Evolutionary conservation across 2,329 filamentous ascomycete genomes (phyloP).

Genomic region (Tolypocladium cylindrosporum): DNA sequence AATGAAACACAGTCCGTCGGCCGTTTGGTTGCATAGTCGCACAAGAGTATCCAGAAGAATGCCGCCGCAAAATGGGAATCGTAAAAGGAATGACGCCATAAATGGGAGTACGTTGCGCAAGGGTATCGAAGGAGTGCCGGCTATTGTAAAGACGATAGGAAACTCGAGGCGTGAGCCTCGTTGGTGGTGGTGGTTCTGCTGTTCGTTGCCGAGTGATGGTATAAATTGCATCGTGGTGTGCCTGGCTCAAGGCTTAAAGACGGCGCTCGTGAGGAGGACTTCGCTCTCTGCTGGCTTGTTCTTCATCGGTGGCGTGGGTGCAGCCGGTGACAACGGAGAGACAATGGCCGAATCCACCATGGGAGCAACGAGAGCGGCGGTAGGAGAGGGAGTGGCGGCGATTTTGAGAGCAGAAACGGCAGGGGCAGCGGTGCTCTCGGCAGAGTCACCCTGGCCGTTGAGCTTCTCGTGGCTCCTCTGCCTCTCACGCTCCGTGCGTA

Average conservation of each 20-base stretch:
- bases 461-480: conserved; percentile 42
- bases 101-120: neutral
- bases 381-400: conserved; percentile 6
- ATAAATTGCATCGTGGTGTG: neutral
- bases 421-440: neutral
- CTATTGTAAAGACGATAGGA: neutral
- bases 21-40: neutral
- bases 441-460: conserved; percentile 19
- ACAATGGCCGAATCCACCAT: neutral
- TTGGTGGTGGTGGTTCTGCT: neutral
- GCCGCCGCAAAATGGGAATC: neutral
- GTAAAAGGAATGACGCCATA: neutral
- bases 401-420: conserved; percentile 1
- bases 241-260: conserved; percentile 31
- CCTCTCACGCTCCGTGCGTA: conserved; percentile 31
- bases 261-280: conserved; percentile 38
- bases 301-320: conserved; percentile 24
- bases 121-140: neutral
- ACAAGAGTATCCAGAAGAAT: neutral
- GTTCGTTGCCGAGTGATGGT: neutral
- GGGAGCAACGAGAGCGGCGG: conserved; percentile 21
- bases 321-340: conserved; percentile 17
- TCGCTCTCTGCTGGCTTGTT: conserved; percentile 18
- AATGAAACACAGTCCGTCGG: neutral
- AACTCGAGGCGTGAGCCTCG: neutral